Conservation (phyloP, 331 rosid species). For the Quercus tomentella region DNA sequence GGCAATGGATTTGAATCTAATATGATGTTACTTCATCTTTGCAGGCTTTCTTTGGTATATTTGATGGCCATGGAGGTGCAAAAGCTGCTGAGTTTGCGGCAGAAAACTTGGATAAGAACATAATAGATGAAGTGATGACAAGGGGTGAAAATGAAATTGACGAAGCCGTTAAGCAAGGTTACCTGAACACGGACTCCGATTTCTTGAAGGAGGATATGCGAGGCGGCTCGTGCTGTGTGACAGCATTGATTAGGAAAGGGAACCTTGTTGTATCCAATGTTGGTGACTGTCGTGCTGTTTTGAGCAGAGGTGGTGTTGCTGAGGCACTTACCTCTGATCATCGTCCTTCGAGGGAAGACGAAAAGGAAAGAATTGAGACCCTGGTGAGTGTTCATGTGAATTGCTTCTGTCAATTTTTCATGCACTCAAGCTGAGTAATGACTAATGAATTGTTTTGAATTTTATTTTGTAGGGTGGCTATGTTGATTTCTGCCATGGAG, state of each 20-base stretch:
- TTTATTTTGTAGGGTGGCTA: slow-evolving; percentile 72
- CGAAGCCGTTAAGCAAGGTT: slow-evolving; percentile 79
- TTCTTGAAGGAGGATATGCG: slow-evolving; percentile 62
- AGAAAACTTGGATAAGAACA: slow-evolving; percentile 56
- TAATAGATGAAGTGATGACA: slow-evolving; percentile 50
- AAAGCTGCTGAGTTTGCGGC: slow-evolving; percentile 87
- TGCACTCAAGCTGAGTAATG: neutral
- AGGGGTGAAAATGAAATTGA: slow-evolving; percentile 37
- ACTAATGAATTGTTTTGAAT: slow-evolving; percentile 16
- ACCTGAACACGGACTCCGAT: slow-evolving; percentile 73
- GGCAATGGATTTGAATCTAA: slow-evolving; percentile 15
- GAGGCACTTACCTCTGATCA: slow-evolving; percentile 88
- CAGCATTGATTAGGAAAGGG: slow-evolving; percentile 72
- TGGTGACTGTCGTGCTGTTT: slow-evolving; percentile 93
- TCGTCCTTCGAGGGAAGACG: slow-evolving; percentile 82
- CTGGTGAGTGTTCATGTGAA: slow-evolving; percentile 40
- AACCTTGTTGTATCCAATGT: slow-evolving; percentile 73
- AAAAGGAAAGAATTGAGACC: slow-evolving; percentile 65
- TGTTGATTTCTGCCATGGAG: slow-evolving; percentile 80
- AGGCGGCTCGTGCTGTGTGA: slow-evolving; percentile 90
- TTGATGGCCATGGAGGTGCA: slow-evolving; percentile 94
- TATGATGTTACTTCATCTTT: slow-evolving; percentile 7
- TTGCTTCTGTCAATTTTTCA: neutral
- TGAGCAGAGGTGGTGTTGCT: slow-evolving; percentile 70
- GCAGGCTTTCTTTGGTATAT: slow-evolving; percentile 88